Evolutionary conservation across 1,139 yeast genomes (phyloP).

Genomic region (Zygosaccharomyces sapae): DNA sequence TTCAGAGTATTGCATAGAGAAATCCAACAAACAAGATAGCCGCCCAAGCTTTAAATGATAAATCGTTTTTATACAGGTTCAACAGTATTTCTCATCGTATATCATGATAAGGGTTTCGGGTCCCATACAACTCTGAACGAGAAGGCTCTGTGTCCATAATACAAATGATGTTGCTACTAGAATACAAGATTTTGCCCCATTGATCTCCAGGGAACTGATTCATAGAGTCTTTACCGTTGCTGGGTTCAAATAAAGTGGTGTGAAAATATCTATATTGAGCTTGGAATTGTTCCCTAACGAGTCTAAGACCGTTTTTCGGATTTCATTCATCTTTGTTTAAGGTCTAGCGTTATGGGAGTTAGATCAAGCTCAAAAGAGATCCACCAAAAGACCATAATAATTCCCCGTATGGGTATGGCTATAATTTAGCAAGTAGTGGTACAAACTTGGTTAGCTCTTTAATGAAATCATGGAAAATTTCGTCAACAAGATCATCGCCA

Average conservation of each 20-base stretch:
- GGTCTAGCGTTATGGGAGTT: conserved; percentile 10
- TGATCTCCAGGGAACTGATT: background rate
- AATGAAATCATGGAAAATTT: conserved; percentile 32
- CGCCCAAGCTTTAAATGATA: too few relatives aligned
- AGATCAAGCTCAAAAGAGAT: conserved; percentile 22
- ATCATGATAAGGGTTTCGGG: conserved; percentile 1
- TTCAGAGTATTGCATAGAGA: too few relatives aligned
- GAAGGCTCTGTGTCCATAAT: background rate
- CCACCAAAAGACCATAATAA: conserved; percentile 20
- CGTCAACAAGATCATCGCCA: conserved; percentile 20
- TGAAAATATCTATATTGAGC: background rate
- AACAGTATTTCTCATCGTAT: background rate
- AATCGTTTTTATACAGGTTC: too few relatives aligned
- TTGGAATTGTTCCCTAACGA: background rate
- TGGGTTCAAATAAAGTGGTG: background rate
- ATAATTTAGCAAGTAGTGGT: conserved; percentile 9
- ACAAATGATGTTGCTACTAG: background rate
- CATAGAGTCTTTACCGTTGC: background rate
- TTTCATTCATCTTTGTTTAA: too few relatives aligned
- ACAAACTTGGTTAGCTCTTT: conserved; percentile 25
- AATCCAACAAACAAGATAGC: too few relatives aligned
- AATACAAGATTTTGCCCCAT: background rate
- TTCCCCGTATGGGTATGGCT: conserved; percentile 6
- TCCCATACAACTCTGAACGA: conserved; percentile 1
- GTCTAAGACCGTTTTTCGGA: too few relatives aligned